phyloP scores from a whole-genome alignment of 2,329 filamentous ascomycete species.

The Ploettnerulaceae sp. region DNA sequence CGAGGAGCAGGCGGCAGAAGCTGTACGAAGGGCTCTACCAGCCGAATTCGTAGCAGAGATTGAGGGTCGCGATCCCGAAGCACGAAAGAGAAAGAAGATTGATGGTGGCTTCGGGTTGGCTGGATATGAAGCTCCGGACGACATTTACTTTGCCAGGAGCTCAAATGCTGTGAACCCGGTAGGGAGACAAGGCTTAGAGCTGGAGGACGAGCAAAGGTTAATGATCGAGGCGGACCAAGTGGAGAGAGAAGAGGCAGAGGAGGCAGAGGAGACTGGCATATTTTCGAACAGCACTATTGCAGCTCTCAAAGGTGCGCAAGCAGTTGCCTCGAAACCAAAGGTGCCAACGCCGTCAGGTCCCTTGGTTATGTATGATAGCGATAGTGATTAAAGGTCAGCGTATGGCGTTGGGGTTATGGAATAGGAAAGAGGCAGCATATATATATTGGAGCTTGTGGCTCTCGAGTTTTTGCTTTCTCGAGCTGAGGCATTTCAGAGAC shows the following conservation, averaged over 20 bases:
- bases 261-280: constrained; percentile 53
- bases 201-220: constrained; percentile 55
- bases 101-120: constrained; percentile 79
- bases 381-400: constrained; percentile 56
- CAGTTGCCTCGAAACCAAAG: constrained; percentile 46
- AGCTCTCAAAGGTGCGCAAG: constrained; percentile 60
- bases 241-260: constrained; percentile 22
- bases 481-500: not conserved
- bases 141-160: constrained; percentile 85
- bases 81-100: constrained; percentile 81
- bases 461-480: not conserved
- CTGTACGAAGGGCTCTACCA: constrained; percentile 80
- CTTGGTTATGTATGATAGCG: constrained; percentile 84
- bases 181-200: constrained; percentile 55
- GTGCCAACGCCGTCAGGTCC: constrained; percentile 59
- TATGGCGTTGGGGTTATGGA: constrained; percentile 17
- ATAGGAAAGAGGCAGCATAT: not conserved
- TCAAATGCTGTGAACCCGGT: constrained; percentile 59
- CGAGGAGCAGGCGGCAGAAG: constrained; percentile 95
- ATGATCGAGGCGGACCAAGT: constrained; percentile 44
- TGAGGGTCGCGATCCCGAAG: constrained; percentile 83
- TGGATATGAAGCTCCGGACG: constrained; percentile 82
- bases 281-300: constrained; percentile 79
- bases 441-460: not conserved
- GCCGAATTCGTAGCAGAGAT: constrained; percentile 90